Evolutionary conservation across 805 yeast species (phyloP).

Genomic region (Candida sakaeoensis): DNA sequence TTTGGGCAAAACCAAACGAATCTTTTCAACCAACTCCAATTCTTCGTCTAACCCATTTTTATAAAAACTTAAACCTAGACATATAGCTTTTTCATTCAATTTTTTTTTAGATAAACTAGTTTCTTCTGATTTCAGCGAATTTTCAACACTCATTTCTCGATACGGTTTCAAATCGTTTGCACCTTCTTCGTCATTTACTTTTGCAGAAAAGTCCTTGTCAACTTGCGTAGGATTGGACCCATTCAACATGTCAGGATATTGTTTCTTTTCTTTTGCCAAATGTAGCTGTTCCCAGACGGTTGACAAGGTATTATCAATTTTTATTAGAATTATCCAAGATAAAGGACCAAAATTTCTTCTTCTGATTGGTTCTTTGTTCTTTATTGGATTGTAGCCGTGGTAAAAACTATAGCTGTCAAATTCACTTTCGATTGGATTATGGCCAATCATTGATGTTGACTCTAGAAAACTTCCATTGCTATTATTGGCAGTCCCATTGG

Average conservation of each 20-base stretch:
- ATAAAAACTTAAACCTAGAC: slow-evolving; percentile 25
- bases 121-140: neutral
- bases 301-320: slow-evolving; percentile 21
- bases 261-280: slow-evolving; percentile 5
- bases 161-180: slow-evolving; percentile 11
- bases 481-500: neutral
- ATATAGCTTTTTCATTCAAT: slow-evolving; percentile 13
- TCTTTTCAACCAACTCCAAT: slow-evolving; percentile 22
- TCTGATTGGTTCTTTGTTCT: slow-evolving; percentile 20
- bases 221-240: neutral
- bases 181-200: slow-evolving; percentile 13
- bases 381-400: slow-evolving; percentile 21
- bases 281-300: slow-evolving; percentile 13
- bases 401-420: slow-evolving; percentile 17
- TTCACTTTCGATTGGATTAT: slow-evolving; percentile 14
- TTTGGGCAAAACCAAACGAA: slow-evolving; percentile 35
- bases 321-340: slow-evolving; percentile 26
- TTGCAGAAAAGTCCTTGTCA: slow-evolving; percentile 9
- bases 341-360: slow-evolving; percentile 30
- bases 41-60: slow-evolving; percentile 26
- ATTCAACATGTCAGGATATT: neutral
- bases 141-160: slow-evolving; percentile 5
- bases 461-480: neutral
- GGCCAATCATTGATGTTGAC: slow-evolving; percentile 2
- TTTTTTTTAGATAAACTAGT: neutral